These are phyloP conservation scores for Apiospora arundinis DNA, from an alignment of 2,329 filamentous ascomycete genomes.

Conservation along the genomic window DNA sequence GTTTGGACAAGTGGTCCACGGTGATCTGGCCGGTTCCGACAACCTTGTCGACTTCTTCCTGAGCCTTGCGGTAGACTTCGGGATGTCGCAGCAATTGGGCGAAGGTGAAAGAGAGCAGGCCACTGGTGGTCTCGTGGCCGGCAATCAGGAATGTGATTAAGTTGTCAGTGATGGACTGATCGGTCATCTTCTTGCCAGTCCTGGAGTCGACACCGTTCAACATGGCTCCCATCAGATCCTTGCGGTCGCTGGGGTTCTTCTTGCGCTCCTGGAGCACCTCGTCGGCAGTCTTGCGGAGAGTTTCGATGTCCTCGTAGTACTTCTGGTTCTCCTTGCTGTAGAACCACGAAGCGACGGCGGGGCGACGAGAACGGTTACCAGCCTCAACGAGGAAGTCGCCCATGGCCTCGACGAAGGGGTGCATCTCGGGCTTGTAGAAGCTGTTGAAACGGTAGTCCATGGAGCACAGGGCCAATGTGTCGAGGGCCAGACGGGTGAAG, in stretches of 20 bases:
- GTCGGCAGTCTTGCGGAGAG: constrained; percentile 60
- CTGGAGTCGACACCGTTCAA: constrained; percentile 70
- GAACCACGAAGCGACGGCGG: constrained; percentile 54
- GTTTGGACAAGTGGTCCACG: constrained; percentile 53
- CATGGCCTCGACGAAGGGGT: constrained; percentile 76
- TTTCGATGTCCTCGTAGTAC: constrained; percentile 60
- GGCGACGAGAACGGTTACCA: constrained; percentile 55
- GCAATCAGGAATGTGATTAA: constrained; percentile 55
- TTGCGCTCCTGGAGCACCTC: constrained; percentile 67
- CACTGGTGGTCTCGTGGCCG: constrained; percentile 63
- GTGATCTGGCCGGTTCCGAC: constrained; percentile 52
- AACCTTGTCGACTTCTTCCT: constrained; percentile 59
- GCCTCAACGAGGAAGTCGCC: constrained; percentile 64
- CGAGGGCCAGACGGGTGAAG: constrained; percentile 75
- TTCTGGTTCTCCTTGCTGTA: constrained; percentile 56
- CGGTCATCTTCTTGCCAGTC: constrained; percentile 69
- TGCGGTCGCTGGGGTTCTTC: constrained; percentile 58
- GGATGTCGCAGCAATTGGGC: constrained; percentile 59
- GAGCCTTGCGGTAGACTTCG: constrained; percentile 52
- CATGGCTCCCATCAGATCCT: constrained; percentile 75
- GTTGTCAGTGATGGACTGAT: constrained; percentile 70
- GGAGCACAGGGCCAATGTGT: constrained; percentile 71
- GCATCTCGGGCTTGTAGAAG: constrained; percentile 71
- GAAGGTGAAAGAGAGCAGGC: constrained; percentile 55
- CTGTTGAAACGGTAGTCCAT: constrained; percentile 68